These are phyloP conservation scores for Solanum rostratum DNA, from an alignment of 257 asterid species.

Conservation along the genomic window DNA sequence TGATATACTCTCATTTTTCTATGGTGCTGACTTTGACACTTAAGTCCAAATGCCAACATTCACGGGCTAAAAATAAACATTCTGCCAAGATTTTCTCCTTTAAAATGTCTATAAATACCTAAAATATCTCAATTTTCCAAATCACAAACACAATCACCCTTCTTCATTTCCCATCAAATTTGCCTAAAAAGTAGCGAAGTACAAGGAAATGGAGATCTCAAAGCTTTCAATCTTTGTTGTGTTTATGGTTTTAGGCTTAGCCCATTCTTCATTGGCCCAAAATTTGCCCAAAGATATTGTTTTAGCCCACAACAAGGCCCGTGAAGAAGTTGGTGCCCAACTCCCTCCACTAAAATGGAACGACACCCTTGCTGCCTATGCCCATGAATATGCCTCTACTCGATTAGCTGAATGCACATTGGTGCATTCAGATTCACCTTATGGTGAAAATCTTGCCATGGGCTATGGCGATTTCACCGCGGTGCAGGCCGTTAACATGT, in stretches of 20 bases:
- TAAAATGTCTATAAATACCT: background rate
- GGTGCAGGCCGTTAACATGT: background rate
- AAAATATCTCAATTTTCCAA: background rate
- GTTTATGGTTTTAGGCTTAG: background rate
- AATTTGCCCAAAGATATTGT: background rate
- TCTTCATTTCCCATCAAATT: background rate
- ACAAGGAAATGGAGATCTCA: slow-evolving; percentile 1
- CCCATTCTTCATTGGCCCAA: slow-evolving; percentile 2
- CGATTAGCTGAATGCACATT: slow-evolving; percentile 9
- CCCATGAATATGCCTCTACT: background rate
- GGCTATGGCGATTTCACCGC: slow-evolving; percentile 1
- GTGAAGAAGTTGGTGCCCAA: background rate
- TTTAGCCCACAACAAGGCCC: slow-evolving; percentile 14
- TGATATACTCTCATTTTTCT: background rate
- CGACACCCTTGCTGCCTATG: slow-evolving; percentile 6
- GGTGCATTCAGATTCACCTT: slow-evolving; percentile 15
- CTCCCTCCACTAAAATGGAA: slow-evolving; percentile 9
- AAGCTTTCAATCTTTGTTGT: background rate
- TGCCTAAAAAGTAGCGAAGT: background rate
- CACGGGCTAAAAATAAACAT: background rate
- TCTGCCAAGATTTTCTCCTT: background rate
- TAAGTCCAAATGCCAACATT: background rate
- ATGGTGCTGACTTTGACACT: background rate
- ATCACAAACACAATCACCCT: background rate
- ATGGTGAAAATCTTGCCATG: slow-evolving; percentile 21